Evolutionary conservation across 805 yeast genomes (phyloP).

Genomic region (Wickerhamiella cacticola): DNA sequence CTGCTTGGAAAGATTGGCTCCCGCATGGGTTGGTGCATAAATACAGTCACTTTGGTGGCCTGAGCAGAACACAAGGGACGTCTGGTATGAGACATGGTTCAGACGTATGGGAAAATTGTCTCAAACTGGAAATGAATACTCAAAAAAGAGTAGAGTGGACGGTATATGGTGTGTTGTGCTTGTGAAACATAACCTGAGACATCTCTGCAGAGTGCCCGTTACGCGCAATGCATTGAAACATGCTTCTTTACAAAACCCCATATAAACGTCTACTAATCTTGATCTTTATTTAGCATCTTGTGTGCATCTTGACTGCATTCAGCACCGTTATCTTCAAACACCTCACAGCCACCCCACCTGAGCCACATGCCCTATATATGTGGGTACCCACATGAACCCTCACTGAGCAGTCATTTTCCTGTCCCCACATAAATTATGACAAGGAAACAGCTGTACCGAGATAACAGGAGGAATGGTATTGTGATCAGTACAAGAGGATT

Average conservation of each 20-base stretch:
- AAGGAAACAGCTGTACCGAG: background rate
- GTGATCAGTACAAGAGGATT: background rate
- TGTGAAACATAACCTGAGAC: conserved; percentile 1
- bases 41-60: background rate
- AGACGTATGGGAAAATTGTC: background rate
- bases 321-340: too few species aligned
- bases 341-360: too few species aligned
- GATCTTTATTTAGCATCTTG: too few species aligned
- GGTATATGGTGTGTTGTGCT: background rate
- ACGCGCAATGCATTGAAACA: too few species aligned
- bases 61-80: conserved; percentile 1
- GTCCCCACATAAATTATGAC: background rate
- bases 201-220: background rate
- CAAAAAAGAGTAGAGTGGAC: background rate
- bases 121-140: background rate
- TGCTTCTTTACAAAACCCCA: too few species aligned
- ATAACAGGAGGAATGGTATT: background rate
- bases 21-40: conserved; percentile 3
- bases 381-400: too few species aligned
- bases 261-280: too few species aligned
- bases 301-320: too few species aligned
- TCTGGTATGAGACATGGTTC: background rate
- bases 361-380: too few species aligned
- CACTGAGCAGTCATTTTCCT: too few species aligned
- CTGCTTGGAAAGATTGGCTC: background rate